A percentile compares a stretch with the other conserved stretches of the same genome.
Conservation (phyloP, 2,329 filamentous ascomycete genomes). For the Tolypocladium pustulatum region DNA sequence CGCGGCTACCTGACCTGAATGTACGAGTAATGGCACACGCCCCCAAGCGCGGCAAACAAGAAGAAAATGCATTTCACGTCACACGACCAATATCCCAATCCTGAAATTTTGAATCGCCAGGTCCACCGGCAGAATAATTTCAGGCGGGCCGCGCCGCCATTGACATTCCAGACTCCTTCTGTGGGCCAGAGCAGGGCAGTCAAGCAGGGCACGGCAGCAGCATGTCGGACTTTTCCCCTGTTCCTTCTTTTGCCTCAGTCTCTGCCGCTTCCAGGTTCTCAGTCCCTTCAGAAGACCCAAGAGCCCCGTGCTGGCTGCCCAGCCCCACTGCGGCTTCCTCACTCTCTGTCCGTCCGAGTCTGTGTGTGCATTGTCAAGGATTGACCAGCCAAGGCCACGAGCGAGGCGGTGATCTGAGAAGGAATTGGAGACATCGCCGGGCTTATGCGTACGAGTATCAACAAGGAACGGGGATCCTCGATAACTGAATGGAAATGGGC, state of each 20-base stretch:
- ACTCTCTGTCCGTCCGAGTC: background rate
- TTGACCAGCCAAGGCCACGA: background rate
- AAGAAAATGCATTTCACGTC: background rate
- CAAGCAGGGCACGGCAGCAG: background rate
- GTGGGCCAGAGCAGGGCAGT: background rate
- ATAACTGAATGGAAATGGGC: background rate
- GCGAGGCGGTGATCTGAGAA: background rate
- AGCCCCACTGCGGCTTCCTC: background rate
- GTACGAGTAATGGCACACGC: background rate
- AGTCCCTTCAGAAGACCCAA: background rate
- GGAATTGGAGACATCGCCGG: background rate
- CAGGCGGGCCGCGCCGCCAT: background rate
- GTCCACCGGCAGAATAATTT: background rate
- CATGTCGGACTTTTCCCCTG: background rate
- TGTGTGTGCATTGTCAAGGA: background rate
- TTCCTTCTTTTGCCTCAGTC: background rate
- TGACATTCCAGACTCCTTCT: background rate
- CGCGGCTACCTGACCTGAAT: background rate
- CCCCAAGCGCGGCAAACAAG: background rate
- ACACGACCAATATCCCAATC: background rate
- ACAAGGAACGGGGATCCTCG: background rate
- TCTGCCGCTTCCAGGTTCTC: background rate
- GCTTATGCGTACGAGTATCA: background rate
- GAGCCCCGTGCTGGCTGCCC: background rate
- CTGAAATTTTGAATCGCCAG: background rate